Evolutionary conservation across 2,329 filamentous ascomycete species (phyloP).

Genomic region (Exophiala sideris): DNA sequence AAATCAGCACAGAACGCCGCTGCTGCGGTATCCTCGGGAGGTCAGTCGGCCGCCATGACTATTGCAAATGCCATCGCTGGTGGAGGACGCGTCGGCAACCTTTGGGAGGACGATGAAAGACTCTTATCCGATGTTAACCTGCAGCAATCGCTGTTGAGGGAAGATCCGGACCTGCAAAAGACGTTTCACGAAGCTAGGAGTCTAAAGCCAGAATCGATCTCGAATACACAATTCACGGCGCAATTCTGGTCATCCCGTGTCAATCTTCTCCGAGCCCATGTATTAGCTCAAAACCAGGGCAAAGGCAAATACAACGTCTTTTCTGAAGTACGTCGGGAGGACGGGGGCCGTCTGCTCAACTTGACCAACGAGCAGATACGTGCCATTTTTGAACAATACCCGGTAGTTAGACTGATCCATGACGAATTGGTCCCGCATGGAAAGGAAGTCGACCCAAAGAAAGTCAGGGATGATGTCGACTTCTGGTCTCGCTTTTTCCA

Average conservation of each 20-base stretch:
- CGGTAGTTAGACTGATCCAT: conserved; percentile 83
- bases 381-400: conserved; percentile 89
- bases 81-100: conserved; percentile 46
- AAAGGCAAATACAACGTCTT: conserved; percentile 92
- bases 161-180: conserved; percentile 69
- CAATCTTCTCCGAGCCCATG: conserved; percentile 81
- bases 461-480: conserved; percentile 58
- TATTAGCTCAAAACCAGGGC: conserved; percentile 81
- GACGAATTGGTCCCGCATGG: conserved; percentile 82
- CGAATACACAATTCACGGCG: conserved; percentile 74
- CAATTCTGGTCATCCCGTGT: conserved; percentile 94
- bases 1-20: conserved; percentile 52
- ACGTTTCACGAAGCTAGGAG: conserved; percentile 83
- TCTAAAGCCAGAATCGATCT: conserved; percentile 80
- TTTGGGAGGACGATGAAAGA: conserved; percentile 76
- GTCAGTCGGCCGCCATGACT: conserved; percentile 67
- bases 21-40: conserved; percentile 32
- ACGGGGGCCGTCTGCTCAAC: conserved; percentile 72
- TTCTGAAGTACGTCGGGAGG: conserved; percentile 78
- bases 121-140: conserved; percentile 75
- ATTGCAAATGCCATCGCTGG: conserved; percentile 68
- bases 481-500: conserved; percentile 97
- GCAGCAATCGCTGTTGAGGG: conserved; percentile 83
- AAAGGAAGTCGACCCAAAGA: background rate
- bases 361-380: conserved; percentile 90